Conservation (phyloP, 129 eudicot species). For the Lonicera japonica region DNA sequence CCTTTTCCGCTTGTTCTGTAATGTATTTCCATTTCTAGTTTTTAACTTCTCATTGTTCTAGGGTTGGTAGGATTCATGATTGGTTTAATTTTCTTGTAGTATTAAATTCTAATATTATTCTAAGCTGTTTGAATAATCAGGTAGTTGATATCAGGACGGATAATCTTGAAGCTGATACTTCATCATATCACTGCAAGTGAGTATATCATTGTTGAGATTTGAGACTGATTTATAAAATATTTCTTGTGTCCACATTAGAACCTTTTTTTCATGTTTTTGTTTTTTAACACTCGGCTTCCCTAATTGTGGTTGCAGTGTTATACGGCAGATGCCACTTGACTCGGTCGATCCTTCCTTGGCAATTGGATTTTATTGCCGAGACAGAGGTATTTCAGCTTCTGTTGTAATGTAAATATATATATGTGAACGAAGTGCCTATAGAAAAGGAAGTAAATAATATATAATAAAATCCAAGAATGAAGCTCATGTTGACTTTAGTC, state of each 20-base stretch:
- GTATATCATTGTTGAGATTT: background rate
- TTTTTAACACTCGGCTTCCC: background rate
- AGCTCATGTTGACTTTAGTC: background rate
- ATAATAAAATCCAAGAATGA: too few relatives aligned
- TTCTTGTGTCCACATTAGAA: background rate
- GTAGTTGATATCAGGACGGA: conserved; percentile 52
- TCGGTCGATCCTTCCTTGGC: conserved; percentile 93
- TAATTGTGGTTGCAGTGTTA: conserved; percentile 36
- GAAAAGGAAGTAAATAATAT: too few relatives aligned
- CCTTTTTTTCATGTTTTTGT: background rate
- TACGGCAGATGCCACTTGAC: conserved; percentile 72
- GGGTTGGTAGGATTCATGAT: background rate
- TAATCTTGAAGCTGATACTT: conserved; percentile 62
- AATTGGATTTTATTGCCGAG: conserved; percentile 93
- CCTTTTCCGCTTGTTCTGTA: background rate
- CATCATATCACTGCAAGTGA: conserved; percentile 91
- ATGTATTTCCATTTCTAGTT: background rate
- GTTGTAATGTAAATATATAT: background rate
- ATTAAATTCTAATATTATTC: background rate
- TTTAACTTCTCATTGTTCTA: too few relatives aligned
- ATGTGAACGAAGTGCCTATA: too few relatives aligned
- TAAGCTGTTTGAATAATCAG: conserved; percentile 28
- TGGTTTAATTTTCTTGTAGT: background rate
- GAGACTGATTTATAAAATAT: background rate
- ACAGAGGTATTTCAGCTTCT: conserved; percentile 52